These are phyloP conservation scores for Bothriochloa decipiens DNA, from an alignment of 176 grass and related monocot species.

Conservation along the genomic window DNA sequence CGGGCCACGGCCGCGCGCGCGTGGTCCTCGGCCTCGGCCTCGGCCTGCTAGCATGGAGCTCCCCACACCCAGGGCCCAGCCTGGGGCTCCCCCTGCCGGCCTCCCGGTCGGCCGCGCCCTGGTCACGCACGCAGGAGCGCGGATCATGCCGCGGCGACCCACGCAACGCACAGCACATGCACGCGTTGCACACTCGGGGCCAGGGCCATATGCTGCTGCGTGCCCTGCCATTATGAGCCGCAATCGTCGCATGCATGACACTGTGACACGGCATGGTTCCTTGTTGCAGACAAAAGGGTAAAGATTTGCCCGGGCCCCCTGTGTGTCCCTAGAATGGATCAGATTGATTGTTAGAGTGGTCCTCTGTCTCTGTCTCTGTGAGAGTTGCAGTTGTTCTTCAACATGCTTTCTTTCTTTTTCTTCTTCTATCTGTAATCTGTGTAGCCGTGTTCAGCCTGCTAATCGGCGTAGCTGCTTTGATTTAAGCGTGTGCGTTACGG, in stretches of 20 bases:
- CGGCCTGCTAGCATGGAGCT: background rate
- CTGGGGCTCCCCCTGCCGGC: constrained; percentile 36
- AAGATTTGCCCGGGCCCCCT: background rate
- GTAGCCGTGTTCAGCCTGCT: background rate
- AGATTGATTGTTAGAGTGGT: constrained; percentile 36
- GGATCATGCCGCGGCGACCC: constrained; percentile 11
- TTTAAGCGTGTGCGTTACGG: constrained; percentile 40
- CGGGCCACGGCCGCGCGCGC: constrained; percentile 1
- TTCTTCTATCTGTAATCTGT: background rate
- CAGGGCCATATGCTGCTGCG: constrained; percentile 20
- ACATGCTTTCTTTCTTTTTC: background rate
- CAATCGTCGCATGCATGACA: constrained; percentile 27
- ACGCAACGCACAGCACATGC: constrained; percentile 39
- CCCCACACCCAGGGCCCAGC: constrained; percentile 8
- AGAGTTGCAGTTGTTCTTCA: background rate
- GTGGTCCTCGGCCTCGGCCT: constrained; percentile 19
- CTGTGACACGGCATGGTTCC: constrained; percentile 37
- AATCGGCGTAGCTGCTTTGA: background rate
- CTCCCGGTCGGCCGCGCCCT: background rate
- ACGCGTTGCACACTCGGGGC: background rate
- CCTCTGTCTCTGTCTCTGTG: background rate
- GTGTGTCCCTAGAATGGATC: background rate
- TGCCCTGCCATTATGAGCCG: constrained; percentile 28
- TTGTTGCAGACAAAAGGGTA: constrained; percentile 57
- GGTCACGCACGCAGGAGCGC: background rate